Base-by-base conservation (phyloP, 140 eudicot species). In the Anethum foeniculum region DNA sequence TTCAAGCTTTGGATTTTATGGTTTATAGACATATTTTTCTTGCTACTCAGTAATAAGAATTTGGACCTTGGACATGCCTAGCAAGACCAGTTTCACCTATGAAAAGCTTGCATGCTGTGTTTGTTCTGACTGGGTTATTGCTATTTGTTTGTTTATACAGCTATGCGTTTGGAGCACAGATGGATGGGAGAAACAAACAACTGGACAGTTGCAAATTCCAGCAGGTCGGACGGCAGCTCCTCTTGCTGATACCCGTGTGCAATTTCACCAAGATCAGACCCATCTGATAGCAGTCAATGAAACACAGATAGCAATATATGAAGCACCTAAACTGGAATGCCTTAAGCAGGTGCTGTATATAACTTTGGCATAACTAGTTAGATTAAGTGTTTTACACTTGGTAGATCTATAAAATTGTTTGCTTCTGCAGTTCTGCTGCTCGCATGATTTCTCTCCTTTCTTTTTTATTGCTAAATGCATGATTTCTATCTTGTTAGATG, bases 201-300 rank as follows among this genome's bases (percentile, higher is more conserved):
- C 82, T 80, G 86, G 83, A 80, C 84, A 82, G 72, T 83, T 92
- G 86, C 89, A 90, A 83, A 83, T 84, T 68, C 97, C 97, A 23
- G 80, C 83, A 64, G 93, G 94, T n/a, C 89, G 90, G 34, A 81
- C 86, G 67, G 84, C 89, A 27, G 83, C 87, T 67, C 88, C 88
- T 60, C 82, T 79, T 77, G 90, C 90, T 18, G 90, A 87, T 73
- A 92, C 97, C 1, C 88, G 90, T 65, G 91, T 92, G 28, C 95
- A 90, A 69, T 90, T 92, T 81, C 95, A 92, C 71, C 93, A 90
- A 81, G 89, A 92, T 83, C 91, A 92, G 82, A 86, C 84, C 7
- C 96, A 92, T 19, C 47, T 92, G 79, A 52, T 92, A 41, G 96
- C 83, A 14, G 86, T 87, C 54, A 91, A 90, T 82, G 96, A 87